These are phyloP conservation scores for Bruguiera parviflora DNA, from an alignment of 345 rosid genomes.

Conservation along the genomic window DNA sequence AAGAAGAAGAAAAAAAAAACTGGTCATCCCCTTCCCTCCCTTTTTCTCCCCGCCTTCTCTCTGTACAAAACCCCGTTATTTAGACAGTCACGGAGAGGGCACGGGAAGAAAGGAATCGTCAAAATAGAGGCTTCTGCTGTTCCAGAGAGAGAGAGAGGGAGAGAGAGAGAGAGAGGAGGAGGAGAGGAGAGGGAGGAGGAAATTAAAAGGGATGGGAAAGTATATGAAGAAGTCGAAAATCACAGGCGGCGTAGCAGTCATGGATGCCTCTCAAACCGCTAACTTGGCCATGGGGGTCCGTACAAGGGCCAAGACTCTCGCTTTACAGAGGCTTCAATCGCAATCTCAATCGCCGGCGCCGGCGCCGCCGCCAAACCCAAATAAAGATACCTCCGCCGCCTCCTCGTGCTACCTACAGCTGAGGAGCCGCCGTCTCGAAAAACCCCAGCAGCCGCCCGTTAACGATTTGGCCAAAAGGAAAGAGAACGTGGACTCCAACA, in stretches of 20 bases:
- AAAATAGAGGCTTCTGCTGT: too few species aligned
- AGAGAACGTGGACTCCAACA: too few species aligned
- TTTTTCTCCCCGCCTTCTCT: neutral
- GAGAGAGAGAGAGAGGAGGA: too few species aligned
- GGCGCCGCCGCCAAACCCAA: neutral
- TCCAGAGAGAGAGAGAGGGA: too few species aligned
- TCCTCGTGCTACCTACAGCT: constrained; percentile 49
- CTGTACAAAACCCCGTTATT: too few species aligned
- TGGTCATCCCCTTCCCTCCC: neutral
- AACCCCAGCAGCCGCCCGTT: constrained; percentile 25
- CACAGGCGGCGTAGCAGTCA: constrained; percentile 36
- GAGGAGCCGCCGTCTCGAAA: constrained; percentile 55
- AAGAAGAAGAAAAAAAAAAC: too few species aligned
- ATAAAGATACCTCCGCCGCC: constrained; percentile 33
- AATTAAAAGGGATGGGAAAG: constrained; percentile 45
- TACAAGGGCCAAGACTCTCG: constrained; percentile 62
- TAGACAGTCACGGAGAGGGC: too few species aligned
- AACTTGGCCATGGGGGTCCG: constrained; percentile 36
- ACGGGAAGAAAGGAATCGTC: too few species aligned
- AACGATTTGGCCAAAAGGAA: too few species aligned
- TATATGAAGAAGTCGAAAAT: constrained; percentile 59
- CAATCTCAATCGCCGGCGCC: constrained; percentile 7
- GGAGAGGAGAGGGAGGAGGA: too few species aligned
- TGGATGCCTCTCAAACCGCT: constrained; percentile 35
- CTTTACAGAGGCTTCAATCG: constrained; percentile 44